Base-by-base conservation (phyloP, 495 filamentous ascomycete species). In the Bacidia rubella region DNA sequence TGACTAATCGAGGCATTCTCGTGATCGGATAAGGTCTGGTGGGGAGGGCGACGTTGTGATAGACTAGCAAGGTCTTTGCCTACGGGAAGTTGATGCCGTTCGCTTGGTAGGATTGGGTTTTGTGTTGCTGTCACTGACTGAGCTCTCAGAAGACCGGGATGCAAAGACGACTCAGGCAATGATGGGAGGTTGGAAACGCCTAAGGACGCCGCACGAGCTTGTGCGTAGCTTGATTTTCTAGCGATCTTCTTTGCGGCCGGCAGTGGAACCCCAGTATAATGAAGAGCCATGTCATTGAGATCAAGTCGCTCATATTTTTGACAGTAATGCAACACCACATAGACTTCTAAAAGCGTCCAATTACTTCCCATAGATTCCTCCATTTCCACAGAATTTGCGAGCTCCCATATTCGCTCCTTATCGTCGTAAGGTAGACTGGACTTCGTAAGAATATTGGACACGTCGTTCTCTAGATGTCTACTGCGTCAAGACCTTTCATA, bases 321-420 rank as follows among this genome's bases (percentile, higher is more conserved):
- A 38, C 17, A 25, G 39, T 43, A 46, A 21, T 51, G 46, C 23
- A 58, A 46, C 22, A 47, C 52, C 45, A 58, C 51, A 20, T 54
- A 54, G 23, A 58, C 42, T 29, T 58, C 52, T 17, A 51, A 39
- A 5, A 21, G 24, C 26, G 56, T 45, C 56, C 56, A 58, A 27
- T 32, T 19, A n/a, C 40, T 47, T 46, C 47, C 23, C 15, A 20
- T 32, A 26, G 53, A 19, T 17, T 11, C 27, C 19, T 54, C 11
- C 2, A 15, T 26, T n/a, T 54, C 56, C 19, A 51, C 19, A 21
- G 44, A 47, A 11, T 19, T 43, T 21, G 56, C 29, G 27, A 38
- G 47, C 5, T 48, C 23, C 56, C 56, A 58, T 11, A 58, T 49
- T 24, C 22, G 24, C 19, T 52, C 56, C 2, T 54, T 0, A n/a